These are phyloP conservation scores for Posidonia australis DNA, from an alignment of 106 monocot genomes.

Conservation along the genomic window DNA sequence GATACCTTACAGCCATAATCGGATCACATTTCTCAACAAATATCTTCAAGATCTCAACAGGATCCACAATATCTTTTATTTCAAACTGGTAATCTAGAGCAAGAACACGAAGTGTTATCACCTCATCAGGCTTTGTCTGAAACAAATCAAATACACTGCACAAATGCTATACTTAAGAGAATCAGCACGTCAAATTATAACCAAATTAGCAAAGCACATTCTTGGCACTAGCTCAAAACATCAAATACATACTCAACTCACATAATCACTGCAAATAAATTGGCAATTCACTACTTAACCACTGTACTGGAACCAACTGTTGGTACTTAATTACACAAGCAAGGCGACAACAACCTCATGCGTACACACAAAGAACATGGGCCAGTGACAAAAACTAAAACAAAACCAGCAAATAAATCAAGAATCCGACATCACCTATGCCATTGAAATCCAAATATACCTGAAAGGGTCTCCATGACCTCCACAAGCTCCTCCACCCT, in stretches of 20 bases:
- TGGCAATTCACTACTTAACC: too few species aligned
- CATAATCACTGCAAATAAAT: too few species aligned
- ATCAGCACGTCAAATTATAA: background rate
- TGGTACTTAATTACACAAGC: too few species aligned
- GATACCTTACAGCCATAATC: slow-evolving; percentile 59
- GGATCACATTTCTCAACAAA: slow-evolving; percentile 55
- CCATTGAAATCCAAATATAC: slow-evolving; percentile 11
- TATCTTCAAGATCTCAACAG: slow-evolving; percentile 45
- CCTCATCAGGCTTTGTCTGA: background rate
- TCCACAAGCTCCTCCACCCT: slow-evolving; percentile 50
- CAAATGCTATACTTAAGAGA: background rate
- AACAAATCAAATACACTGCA: background rate
- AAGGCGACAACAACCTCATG: too few species aligned
- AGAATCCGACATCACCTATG: background rate
- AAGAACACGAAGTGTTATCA: background rate
- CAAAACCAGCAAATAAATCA: background rate
- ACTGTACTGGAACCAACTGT: too few species aligned
- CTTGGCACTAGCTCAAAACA: too few species aligned
- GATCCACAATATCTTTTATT: slow-evolving; percentile 50
- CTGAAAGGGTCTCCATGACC: slow-evolving; percentile 50
- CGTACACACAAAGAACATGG: too few species aligned
- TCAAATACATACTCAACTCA: too few species aligned
- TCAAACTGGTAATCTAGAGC: slow-evolving; percentile 41
- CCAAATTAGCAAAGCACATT: too few species aligned
- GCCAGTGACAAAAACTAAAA: background rate